Percentiles rank a stretch among this genome's conserved stretches.
Evolutionary conservation across 768 basidiomycete species (phyloP).

Genomic region (Tricholoma hemisulphureum): DNA sequence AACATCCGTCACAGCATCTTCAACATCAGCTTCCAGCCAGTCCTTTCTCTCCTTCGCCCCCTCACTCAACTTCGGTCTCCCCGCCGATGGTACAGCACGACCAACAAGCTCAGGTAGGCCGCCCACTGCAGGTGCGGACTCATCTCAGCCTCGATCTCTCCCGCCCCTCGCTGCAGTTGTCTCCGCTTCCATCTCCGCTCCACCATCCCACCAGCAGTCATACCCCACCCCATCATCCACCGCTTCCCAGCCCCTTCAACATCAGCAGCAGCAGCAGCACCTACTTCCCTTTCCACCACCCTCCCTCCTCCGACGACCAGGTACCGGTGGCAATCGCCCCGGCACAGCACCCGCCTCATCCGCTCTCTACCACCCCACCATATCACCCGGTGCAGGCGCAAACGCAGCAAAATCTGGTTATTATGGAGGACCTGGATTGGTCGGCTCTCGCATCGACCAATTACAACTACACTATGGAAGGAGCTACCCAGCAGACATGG

Average conservation of each 20-base stretch:
- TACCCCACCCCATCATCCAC: conserved; percentile 7
- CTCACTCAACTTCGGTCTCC: conserved; percentile 30
- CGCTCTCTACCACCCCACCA: conserved; percentile 3
- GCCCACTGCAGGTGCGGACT: conserved; percentile 51
- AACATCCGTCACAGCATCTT: conserved; percentile 34
- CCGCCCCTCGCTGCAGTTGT: conserved; percentile 44
- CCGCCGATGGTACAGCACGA: conserved; percentile 24
- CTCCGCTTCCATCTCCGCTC: conserved; percentile 55
- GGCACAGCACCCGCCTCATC: conserved; percentile 7
- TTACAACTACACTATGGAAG: conserved; percentile 41
- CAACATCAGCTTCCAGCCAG: conserved; percentile 45
- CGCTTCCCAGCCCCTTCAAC: conserved; percentile 2
- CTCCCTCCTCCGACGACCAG: background rate
- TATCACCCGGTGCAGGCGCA: background rate
- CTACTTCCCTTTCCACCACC: background rate
- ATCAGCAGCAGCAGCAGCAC: conserved; percentile 8
- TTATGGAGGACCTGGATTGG: conserved; percentile 6
- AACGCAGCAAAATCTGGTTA: conserved; percentile 1
- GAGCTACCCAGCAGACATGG: conserved; percentile 24
- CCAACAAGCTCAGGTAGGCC: conserved; percentile 37
- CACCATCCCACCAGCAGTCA: conserved; percentile 32
- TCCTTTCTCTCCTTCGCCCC: conserved; percentile 66
- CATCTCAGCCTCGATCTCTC: conserved; percentile 49
- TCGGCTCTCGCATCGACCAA: conserved; percentile 3
- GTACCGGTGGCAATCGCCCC: conserved; percentile 1